Conservation (phyloP, 2,329 filamentous ascomycete species). For the Kalmusia sp. region DNA sequence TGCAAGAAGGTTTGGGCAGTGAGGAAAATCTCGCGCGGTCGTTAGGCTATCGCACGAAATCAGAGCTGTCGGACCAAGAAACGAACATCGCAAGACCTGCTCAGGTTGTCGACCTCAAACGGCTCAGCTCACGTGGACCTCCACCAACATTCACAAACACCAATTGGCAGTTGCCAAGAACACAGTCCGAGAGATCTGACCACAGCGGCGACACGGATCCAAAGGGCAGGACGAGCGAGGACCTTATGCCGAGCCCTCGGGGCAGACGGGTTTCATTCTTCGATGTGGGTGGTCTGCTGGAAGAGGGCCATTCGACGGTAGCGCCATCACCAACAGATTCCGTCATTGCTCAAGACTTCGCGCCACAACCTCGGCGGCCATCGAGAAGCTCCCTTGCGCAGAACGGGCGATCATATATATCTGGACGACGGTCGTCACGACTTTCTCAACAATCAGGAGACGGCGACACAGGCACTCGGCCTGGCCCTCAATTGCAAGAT, state of each 20-base stretch:
- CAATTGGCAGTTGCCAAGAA: conserved; percentile 44
- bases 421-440: conserved; percentile 38
- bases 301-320: conserved; percentile 52
- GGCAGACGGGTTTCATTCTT: conserved; percentile 77
- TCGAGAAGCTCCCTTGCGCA: conserved; percentile 35
- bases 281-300: conserved; percentile 80
- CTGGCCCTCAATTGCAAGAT: conserved; percentile 34
- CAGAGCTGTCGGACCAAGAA: conserved; percentile 55
- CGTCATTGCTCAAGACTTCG: conserved; percentile 53
- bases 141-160: conserved; percentile 33
- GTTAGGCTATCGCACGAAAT: conserved; percentile 72
- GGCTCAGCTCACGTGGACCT: conserved; percentile 30
- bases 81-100: conserved; percentile 51
- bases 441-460: conserved; percentile 45
- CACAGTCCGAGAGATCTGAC: conserved; percentile 22
- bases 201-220: conserved; percentile 30
- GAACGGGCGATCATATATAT: conserved; percentile 32
- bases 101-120: conserved; percentile 37
- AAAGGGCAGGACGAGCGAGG: conserved; percentile 32
- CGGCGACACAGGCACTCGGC: conserved; percentile 32
- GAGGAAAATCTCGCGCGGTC: conserved; percentile 89
- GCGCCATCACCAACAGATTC: conserved; percentile 43
- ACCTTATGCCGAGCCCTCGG: conserved; percentile 47
- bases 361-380: conserved; percentile 35
- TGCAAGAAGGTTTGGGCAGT: conserved; percentile 81